phyloP scores from a whole-genome alignment of 345 rosid genomes.

The Populus tremula region DNA sequence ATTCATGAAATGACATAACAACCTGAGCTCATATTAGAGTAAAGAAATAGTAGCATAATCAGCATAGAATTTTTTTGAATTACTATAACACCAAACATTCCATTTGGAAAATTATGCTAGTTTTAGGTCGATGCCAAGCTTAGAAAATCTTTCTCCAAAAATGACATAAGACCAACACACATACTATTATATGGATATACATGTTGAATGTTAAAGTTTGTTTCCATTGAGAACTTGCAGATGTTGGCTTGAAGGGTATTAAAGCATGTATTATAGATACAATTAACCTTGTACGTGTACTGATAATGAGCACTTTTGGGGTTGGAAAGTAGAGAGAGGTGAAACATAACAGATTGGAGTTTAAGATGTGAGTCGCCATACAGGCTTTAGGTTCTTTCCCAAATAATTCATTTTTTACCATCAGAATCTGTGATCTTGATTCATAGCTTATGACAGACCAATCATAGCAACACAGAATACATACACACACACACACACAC shows the following conservation, averaged over 20 bases:
- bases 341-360: background rate
- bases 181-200: background rate
- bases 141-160: background rate
- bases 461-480: too few species aligned
- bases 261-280: background rate
- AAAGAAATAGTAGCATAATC: background rate
- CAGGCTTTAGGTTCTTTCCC: too few species aligned
- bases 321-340: background rate
- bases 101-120: background rate
- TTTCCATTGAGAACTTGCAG: background rate
- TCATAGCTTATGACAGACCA: background rate
- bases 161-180: background rate
- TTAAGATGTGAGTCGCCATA: too few species aligned
- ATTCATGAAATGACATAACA: slow-evolving; percentile 95
- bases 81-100: background rate
- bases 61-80: background rate
- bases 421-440: background rate
- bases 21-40: slow-evolving; percentile 47
- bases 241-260: background rate
- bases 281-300: background rate
- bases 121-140: background rate
- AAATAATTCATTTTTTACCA: too few species aligned
- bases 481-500: background rate
- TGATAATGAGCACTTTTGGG: background rate
- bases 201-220: background rate